A percentile compares a stretch with the other conserved stretches of the same genome.
phyloP scores from a whole-genome alignment of 192 early-diverging fungal species.

The Gaertneriomyces sp. region DNA sequence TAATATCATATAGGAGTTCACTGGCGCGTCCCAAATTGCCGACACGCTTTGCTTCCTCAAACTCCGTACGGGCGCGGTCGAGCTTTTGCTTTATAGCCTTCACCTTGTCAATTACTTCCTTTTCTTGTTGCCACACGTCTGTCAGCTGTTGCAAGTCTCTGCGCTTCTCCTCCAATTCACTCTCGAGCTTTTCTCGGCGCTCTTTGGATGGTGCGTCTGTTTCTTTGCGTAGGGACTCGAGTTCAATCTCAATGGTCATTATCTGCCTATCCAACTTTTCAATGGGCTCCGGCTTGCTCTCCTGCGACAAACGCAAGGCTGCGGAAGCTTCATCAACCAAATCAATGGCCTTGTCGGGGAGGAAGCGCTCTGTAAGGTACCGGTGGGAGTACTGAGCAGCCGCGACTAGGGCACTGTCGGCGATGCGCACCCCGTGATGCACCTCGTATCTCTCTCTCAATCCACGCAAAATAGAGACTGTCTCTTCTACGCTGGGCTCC shows the following conservation, averaged over 20 bases:
- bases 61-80: conserved; percentile 18
- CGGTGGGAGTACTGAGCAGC: conserved; percentile 61
- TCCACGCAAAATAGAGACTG: conserved; percentile 63
- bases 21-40: conserved; percentile 72
- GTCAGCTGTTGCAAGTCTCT: background rate
- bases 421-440: conserved; percentile 62
- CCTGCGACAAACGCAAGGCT: conserved; percentile 80
- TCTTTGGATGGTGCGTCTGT: conserved; percentile 70
- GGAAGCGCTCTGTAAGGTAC: conserved; percentile 62
- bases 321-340: conserved; percentile 86
- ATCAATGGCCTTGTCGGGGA: conserved; percentile 70
- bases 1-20: conserved; percentile 77
- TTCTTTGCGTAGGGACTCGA: conserved; percentile 79
- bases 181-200: conserved; percentile 61
- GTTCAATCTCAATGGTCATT: conserved; percentile 84
- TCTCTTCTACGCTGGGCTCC: conserved; percentile 60
- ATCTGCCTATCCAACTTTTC: conserved; percentile 78
- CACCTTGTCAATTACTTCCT: background rate
- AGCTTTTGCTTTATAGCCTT: conserved; percentile 12
- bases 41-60: conserved; percentile 53
- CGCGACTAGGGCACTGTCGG: conserved; percentile 57
- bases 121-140: conserved; percentile 11
- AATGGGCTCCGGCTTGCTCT: conserved; percentile 85
- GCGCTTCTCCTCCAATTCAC: conserved; percentile 41
- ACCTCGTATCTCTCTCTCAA: conserved; percentile 65